Evolutionary conservation across 768 basidiomycete genomes (phyloP).

Genomic region (Ramaria rubella): DNA sequence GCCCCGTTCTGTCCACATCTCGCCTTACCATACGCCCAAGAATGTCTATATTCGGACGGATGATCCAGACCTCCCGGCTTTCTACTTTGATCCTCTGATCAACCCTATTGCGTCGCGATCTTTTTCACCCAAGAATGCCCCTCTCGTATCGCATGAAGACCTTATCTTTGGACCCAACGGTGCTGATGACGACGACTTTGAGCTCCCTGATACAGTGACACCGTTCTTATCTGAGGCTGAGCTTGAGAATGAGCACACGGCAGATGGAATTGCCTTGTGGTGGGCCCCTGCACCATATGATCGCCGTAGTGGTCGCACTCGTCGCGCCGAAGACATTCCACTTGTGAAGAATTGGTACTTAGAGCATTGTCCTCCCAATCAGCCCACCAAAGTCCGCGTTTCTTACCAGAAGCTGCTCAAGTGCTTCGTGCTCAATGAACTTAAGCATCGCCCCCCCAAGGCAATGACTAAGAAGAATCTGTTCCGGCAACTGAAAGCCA

Average conservation of each 20-base stretch:
- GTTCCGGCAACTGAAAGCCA: slow-evolving; percentile 94
- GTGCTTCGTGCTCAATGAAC: slow-evolving; percentile 90
- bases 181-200: slow-evolving; percentile 81
- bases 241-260: slow-evolving; percentile 84
- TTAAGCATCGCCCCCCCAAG: slow-evolving; percentile 84
- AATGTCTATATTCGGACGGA: slow-evolving; percentile 99
- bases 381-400: slow-evolving; percentile 96
- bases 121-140: slow-evolving; percentile 72
- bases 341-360: slow-evolving; percentile 98
- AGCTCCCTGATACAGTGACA: slow-evolving; percentile 66
- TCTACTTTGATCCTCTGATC: slow-evolving; percentile 98
- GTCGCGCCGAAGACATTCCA: slow-evolving; percentile 91
- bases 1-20: slow-evolving; percentile 88
- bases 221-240: slow-evolving; percentile 79
- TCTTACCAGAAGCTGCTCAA: slow-evolving; percentile 98
- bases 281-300: slow-evolving; percentile 98
- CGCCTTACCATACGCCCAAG: slow-evolving; percentile 89
- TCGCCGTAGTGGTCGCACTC: slow-evolving; percentile 85
- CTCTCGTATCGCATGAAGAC: slow-evolving; percentile 85
- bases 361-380: slow-evolving; percentile 94
- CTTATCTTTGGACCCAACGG: slow-evolving; percentile 85
- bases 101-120: slow-evolving; percentile 95
- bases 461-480: slow-evolving; percentile 98
- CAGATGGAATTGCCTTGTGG: slow-evolving; percentile 96
- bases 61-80: slow-evolving; percentile 97